Evolutionary conservation across 1,139 yeast genomes (phyloP).

Genomic region (Yarrowia galli): DNA sequence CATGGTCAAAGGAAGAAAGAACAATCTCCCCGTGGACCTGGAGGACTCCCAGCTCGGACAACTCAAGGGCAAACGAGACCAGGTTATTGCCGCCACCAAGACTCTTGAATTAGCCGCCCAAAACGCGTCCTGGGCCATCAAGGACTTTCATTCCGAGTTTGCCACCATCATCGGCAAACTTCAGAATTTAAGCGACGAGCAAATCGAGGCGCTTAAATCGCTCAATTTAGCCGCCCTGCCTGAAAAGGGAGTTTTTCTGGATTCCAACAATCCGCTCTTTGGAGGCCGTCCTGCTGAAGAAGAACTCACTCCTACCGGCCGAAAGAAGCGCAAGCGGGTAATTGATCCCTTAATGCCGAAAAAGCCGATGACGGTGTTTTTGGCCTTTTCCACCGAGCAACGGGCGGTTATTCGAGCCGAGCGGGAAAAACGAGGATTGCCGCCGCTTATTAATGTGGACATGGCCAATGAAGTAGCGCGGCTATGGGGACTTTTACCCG

Average conservation of each 20-base stretch:
- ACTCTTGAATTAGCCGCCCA: conserved; percentile 20
- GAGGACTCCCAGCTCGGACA: conserved; percentile 23
- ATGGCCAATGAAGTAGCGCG: conserved; percentile 36
- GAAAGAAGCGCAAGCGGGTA: conserved; percentile 33
- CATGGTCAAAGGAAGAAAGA: conserved; percentile 13
- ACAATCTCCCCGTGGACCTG: conserved; percentile 12
- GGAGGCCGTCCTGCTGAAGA: not conserved
- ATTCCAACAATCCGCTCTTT: not conserved
- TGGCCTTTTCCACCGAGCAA: conserved; percentile 33
- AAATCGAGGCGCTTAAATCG: conserved; percentile 18
- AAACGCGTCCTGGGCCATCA: conserved; percentile 21
- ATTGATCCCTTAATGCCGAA: conserved; percentile 25
- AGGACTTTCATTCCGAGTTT: conserved; percentile 24
- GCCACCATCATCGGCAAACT: conserved; percentile 21
- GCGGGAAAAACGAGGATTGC: conserved; percentile 3
- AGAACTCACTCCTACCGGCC: conserved; percentile 25
- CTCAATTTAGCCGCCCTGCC: conserved; percentile 13
- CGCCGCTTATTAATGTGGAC: conserved; percentile 13
- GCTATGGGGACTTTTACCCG: conserved; percentile 19
- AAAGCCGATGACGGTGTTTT: conserved; percentile 30
- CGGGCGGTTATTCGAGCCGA: conserved; percentile 27
- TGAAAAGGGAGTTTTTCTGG: conserved; percentile 17
- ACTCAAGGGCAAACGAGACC: conserved; percentile 31
- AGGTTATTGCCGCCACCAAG: conserved; percentile 22
- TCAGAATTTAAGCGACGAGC: conserved; percentile 11